Conservation (phyloP, 108 stramenopile species). For the Pseudonitzschia multiseries region DNA sequence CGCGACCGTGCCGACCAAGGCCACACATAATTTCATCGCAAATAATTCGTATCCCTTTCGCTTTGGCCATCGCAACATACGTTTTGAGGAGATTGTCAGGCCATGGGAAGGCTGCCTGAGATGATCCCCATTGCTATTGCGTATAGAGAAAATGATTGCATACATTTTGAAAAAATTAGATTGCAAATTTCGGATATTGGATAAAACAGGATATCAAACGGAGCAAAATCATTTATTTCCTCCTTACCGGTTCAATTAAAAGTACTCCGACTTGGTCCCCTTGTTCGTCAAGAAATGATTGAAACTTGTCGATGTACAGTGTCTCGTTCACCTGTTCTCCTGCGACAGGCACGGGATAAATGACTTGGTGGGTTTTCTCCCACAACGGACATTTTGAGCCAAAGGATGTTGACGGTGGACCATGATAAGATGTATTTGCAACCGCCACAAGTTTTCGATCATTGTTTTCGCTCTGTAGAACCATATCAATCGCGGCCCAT, state of each 20-base stretch:
- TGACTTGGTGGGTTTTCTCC: constrained; percentile 38
- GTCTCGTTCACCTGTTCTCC: constrained; percentile 36
- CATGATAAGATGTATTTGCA: constrained; percentile 55
- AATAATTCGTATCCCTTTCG: constrained; percentile 38
- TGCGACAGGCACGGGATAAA: constrained; percentile 55
- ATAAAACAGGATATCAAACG: not conserved
- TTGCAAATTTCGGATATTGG: not conserved
- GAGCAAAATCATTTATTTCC: not conserved
- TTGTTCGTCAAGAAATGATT: constrained; percentile 43
- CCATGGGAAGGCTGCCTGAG: constrained; percentile 53
- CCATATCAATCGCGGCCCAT: constrained; percentile 55
- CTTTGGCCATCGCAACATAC: constrained; percentile 42
- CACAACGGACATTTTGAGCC: constrained; percentile 50
- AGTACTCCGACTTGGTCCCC: constrained; percentile 44
- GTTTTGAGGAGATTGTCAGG: constrained; percentile 41
- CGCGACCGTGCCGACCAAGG: constrained; percentile 55
- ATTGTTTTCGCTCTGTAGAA: constrained; percentile 39
- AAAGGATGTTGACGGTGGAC: constrained; percentile 59
- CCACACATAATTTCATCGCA: constrained; percentile 72
- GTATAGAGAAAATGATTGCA: not conserved
- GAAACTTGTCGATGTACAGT: constrained; percentile 26
- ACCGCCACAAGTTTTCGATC: constrained; percentile 49
- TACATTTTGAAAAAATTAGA: not conserved
- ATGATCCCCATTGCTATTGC: constrained; percentile 49
- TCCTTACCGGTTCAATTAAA: constrained; percentile 45